These are phyloP conservation scores for Pouteria campechiana DNA, from an alignment of 179 eudicot genomes.

Conservation along the genomic window DNA sequence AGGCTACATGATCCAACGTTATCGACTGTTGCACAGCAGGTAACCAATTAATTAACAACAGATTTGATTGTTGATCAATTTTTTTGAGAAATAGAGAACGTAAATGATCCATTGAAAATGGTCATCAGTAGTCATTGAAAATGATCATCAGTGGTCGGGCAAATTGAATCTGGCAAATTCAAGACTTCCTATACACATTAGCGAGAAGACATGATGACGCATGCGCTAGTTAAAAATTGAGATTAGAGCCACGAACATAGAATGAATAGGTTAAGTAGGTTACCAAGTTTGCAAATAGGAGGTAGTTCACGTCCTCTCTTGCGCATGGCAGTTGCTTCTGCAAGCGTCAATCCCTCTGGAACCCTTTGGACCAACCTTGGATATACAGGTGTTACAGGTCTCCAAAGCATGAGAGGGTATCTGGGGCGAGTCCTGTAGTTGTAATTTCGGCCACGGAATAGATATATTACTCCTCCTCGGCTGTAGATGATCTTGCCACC, in stretches of 20 bases:
- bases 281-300: slow-evolving; percentile 95
- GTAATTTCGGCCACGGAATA: slow-evolving; percentile 92
- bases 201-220: too few relatives aligned
- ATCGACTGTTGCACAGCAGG: too few relatives aligned
- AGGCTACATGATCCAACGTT: too few relatives aligned
- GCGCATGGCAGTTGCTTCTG: slow-evolving; percentile 75
- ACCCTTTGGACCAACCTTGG: slow-evolving; percentile 69
- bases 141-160: too few relatives aligned
- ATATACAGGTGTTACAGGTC: slow-evolving; percentile 76
- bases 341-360: slow-evolving; percentile 82
- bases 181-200: too few relatives aligned
- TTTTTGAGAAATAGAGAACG: too few relatives aligned
- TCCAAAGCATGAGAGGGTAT: slow-evolving; percentile 95
- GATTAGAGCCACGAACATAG: background rate
- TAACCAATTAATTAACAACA: too few relatives aligned
- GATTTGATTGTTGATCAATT: too few relatives aligned
- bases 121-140: too few relatives aligned
- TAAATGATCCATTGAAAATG: too few relatives aligned
- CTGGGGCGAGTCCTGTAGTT: slow-evolving; percentile 72
- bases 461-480: slow-evolving; percentile 70
- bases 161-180: too few relatives aligned
- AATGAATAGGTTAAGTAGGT: background rate
- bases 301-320: slow-evolving; percentile 55
- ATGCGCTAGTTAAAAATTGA: too few relatives aligned
- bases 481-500: slow-evolving; percentile 79